Evolutionary conservation across 2,329 filamentous ascomycete genomes (phyloP).

Genomic region (Hymenotorrendiella dingleyae): DNA sequence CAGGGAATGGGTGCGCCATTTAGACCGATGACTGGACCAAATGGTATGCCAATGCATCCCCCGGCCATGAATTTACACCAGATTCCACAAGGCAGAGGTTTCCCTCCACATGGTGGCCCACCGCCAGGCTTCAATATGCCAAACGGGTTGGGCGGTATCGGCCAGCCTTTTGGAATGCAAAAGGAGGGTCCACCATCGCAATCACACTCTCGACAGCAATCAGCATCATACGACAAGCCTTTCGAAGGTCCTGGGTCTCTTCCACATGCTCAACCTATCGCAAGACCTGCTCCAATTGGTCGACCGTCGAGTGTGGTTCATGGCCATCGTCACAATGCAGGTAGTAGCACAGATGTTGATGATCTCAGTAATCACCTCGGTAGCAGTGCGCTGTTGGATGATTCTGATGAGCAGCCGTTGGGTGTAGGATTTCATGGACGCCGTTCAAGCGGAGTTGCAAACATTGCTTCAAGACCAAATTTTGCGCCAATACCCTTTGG

Average conservation of each 20-base stretch:
- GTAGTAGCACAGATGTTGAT: constrained; percentile 58
- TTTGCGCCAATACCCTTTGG: constrained; percentile 28
- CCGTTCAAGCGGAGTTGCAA: constrained; percentile 29
- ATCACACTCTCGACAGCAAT: constrained; percentile 70
- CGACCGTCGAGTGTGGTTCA: constrained; percentile 69
- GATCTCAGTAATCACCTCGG: constrained; percentile 75
- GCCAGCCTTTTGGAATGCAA: constrained; percentile 34
- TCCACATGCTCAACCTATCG: constrained; percentile 63
- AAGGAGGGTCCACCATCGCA: constrained; percentile 39
- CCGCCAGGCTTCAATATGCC: constrained; percentile 47
- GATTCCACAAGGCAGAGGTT: constrained; percentile 44
- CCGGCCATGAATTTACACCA: constrained; percentile 57
- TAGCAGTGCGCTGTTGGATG: constrained; percentile 80
- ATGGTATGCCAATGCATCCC: constrained; percentile 47
- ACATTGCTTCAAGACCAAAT: constrained; percentile 19
- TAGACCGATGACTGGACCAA: constrained; percentile 45
- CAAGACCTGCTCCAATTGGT: constrained; percentile 80
- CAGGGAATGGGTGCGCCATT: constrained; percentile 46
- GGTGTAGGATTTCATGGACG: constrained; percentile 31
- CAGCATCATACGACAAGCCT: constrained; percentile 59
- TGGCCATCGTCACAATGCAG: constrained; percentile 38
- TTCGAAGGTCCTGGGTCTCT: constrained; percentile 32
- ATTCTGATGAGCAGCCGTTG: constrained; percentile 53
- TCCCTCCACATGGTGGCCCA: constrained; percentile 37
- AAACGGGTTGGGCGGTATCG: constrained; percentile 36